A percentile compares a stretch with the other conserved stretches of the same genome.
Conservation (phyloP, 306 rosid species). For the Nissolia schottii region DNA sequence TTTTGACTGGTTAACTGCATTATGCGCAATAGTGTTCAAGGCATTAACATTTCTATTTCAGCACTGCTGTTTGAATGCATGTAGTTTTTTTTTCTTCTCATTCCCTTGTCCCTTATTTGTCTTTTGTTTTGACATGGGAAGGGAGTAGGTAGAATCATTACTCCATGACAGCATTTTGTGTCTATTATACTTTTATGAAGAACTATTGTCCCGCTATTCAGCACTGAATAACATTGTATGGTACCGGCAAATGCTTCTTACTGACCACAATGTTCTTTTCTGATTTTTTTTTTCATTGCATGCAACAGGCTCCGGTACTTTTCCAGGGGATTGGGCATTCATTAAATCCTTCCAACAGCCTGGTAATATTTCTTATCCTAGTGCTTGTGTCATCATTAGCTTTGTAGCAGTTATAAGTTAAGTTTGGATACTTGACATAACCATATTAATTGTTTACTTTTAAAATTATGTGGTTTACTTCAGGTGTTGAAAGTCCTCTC, state of each 20-base stretch:
- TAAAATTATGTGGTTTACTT: slow-evolving; percentile 1
- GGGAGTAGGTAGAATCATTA: background rate
- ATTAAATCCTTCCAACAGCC: slow-evolving; percentile 68
- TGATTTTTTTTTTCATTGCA: slow-evolving; percentile 20
- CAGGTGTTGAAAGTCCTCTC: slow-evolving; percentile 93
- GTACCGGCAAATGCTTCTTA: background rate
- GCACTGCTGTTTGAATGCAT: background rate
- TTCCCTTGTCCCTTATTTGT: background rate
- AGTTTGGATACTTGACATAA: slow-evolving; percentile 10
- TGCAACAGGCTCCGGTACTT: slow-evolving; percentile 91
- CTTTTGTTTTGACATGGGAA: background rate
- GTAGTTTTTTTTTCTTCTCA: background rate
- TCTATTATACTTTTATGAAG: background rate
- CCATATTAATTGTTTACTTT: background rate
- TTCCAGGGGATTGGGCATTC: slow-evolving; percentile 95
- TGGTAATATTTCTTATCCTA: slow-evolving; percentile 56
- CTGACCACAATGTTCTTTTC: slow-evolving; percentile 1
- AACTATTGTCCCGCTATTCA: background rate
- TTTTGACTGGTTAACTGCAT: slow-evolving; percentile 2
- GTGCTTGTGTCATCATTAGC: background rate
- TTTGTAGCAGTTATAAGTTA: slow-evolving; percentile 1
- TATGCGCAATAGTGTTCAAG: background rate
- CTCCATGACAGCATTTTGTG: background rate
- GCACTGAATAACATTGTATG: background rate
- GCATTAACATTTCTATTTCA: background rate